phyloP scores from a whole-genome alignment of 805 yeast species.

The Kuraishia hungarica region DNA sequence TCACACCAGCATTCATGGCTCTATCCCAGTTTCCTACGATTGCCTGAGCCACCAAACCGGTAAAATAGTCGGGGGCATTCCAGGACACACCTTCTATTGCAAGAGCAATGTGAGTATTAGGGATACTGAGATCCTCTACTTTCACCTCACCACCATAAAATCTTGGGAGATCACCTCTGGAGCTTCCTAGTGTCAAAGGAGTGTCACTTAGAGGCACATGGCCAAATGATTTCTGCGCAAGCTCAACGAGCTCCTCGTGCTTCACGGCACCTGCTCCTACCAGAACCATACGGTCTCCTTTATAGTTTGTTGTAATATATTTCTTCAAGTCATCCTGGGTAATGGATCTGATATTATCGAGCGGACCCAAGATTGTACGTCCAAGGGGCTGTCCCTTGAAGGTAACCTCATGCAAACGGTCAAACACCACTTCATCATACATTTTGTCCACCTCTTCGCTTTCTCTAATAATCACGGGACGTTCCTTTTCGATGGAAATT shows the following conservation, averaged over 20 bases:
- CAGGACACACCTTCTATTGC: slow-evolving; percentile 98
- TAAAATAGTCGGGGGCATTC: slow-evolving; percentile 92
- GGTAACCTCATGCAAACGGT: slow-evolving; percentile 89
- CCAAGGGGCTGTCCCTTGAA: slow-evolving; percentile 90
- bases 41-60: slow-evolving; percentile 93
- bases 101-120: slow-evolving; percentile 84
- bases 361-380: slow-evolving; percentile 92
- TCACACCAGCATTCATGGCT: slow-evolving; percentile 73
- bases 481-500: slow-evolving; percentile 85
- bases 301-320: slow-evolving; percentile 81
- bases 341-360: slow-evolving; percentile 77
- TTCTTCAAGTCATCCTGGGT: slow-evolving; percentile 65
- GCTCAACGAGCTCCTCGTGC: slow-evolving; percentile 71
- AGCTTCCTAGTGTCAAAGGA: slow-evolving; percentile 65
- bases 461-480: slow-evolving; percentile 94
- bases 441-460: slow-evolving; percentile 96
- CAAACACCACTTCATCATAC: slow-evolving; percentile 98
- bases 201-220: slow-evolving; percentile 46
- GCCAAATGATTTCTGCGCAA: slow-evolving; percentile 73
- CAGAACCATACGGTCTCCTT: slow-evolving; percentile 96
- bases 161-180: slow-evolving; percentile 64
- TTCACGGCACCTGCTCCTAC: slow-evolving; percentile 94
- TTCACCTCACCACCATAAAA: slow-evolving; percentile 85
- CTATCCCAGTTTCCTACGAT: slow-evolving; percentile 98
- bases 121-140: slow-evolving; percentile 73